These are phyloP conservation scores for Vicia villosa DNA, from an alignment of 306 rosid species.

Conservation along the genomic window DNA sequence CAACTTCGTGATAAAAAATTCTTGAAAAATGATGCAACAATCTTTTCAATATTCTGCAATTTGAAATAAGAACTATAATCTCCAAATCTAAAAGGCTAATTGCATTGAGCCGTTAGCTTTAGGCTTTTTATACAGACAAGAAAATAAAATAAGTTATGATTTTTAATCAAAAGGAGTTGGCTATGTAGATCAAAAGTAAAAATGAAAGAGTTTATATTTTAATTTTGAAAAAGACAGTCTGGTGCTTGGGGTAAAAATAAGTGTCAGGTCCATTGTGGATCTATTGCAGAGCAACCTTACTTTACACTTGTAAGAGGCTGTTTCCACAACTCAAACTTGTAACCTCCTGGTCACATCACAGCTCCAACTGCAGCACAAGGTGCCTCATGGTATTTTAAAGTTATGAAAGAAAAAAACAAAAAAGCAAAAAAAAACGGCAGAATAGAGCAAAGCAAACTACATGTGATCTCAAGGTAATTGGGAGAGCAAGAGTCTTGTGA, in stretches of 20 bases:
- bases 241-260: background rate
- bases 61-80: constrained; percentile 12
- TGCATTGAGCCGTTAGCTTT: background rate
- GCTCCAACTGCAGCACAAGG: constrained; percentile 2
- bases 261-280: background rate
- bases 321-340: background rate
- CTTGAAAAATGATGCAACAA: background rate
- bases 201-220: background rate
- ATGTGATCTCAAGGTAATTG: background rate
- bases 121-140: background rate
- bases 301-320: background rate
- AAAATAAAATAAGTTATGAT: background rate
- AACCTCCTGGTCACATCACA: background rate
- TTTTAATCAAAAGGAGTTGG: background rate
- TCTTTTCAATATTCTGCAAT: background rate
- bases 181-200: background rate
- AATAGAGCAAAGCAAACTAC: constrained; percentile 1
- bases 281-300: background rate
- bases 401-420: background rate
- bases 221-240: background rate
- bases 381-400: background rate
- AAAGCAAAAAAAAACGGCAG: background rate
- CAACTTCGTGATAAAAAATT: background rate
- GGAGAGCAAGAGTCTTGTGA: background rate
- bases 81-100: constrained; percentile 2